Evolutionary conservation across 768 basidiomycete genomes (phyloP).

Genomic region (Lentinula lateritia): DNA sequence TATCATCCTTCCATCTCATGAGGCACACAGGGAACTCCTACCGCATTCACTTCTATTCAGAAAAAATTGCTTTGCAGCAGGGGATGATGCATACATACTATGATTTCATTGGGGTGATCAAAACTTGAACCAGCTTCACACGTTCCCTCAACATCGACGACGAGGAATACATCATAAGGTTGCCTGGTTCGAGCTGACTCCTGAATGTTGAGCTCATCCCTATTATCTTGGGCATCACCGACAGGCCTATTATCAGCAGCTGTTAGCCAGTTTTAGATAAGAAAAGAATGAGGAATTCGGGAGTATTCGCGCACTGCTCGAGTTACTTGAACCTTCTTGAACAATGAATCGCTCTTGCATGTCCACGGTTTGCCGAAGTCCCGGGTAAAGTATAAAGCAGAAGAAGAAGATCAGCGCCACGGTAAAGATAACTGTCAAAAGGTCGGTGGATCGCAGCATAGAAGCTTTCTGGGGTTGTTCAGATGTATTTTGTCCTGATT

Average conservation of each 20-base stretch:
- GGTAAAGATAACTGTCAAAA: background rate
- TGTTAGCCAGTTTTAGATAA: background rate
- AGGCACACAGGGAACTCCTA: slow-evolving; percentile 95
- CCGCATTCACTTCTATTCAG: background rate
- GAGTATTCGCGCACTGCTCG: background rate
- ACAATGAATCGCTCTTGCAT: background rate
- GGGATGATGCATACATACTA: slow-evolving; percentile 58
- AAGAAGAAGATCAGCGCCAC: background rate
- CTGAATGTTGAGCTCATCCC: background rate
- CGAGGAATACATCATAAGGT: slow-evolving; percentile 70
- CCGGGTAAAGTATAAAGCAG: background rate
- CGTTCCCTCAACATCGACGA: slow-evolving; percentile 88
- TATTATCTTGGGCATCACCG: background rate
- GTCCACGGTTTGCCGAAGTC: background rate
- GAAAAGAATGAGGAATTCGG: background rate
- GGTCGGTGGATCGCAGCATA: background rate
- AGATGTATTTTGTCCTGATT: background rate
- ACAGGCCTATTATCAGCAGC: background rate
- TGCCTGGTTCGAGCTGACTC: background rate
- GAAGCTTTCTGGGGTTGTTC: background rate
- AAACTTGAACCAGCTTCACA: slow-evolving; percentile 66
- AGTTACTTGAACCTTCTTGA: background rate
- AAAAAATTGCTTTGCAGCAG: background rate
- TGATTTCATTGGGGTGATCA: slow-evolving; percentile 92
- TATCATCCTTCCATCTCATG: slow-evolving; percentile 72